These are phyloP conservation scores for Xylaria nigripes DNA, from an alignment of 495 filamentous ascomycete genomes.

Conservation along the genomic window DNA sequence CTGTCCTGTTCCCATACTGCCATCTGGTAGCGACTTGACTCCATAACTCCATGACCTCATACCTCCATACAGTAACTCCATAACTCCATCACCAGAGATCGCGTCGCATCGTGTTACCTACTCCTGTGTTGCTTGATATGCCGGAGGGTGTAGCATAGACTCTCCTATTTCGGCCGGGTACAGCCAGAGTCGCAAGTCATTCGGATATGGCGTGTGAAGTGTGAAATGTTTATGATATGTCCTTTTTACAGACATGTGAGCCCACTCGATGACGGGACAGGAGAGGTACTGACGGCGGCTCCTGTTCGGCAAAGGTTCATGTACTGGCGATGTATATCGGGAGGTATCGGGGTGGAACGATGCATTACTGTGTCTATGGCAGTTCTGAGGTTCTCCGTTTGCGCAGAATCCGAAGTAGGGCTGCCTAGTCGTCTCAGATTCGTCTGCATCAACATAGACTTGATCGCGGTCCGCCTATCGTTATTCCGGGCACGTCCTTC, in stretches of 20 bases:
- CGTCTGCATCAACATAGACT: constrained; percentile 4
- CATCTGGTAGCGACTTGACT: background rate
- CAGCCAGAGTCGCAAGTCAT: background rate
- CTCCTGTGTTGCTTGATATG: background rate
- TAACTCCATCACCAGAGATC: background rate
- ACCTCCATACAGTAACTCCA: background rate
- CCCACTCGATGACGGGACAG: background rate
- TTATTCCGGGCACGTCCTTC: background rate
- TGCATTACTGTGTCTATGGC: background rate
- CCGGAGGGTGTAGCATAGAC: background rate
- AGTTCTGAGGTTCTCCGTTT: background rate
- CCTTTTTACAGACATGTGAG: background rate
- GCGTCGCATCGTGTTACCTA: background rate
- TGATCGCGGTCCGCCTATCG: background rate
- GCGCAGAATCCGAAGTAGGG: background rate
- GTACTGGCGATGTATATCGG: background rate
- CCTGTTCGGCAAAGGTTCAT: background rate
- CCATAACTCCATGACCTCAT: constrained; percentile 3
- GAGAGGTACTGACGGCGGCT: background rate
- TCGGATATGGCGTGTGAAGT: background rate
- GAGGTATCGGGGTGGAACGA: background rate
- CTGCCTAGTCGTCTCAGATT: background rate
- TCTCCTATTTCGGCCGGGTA: background rate
- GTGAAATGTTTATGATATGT: background rate
- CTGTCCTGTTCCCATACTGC: background rate